A percentile compares a stretch with the other conserved stretches of the same genome.
These are phyloP conservation scores for Neurospora discreta DNA, from an alignment of 495 filamentous ascomycete species.

Conservation along the genomic window DNA sequence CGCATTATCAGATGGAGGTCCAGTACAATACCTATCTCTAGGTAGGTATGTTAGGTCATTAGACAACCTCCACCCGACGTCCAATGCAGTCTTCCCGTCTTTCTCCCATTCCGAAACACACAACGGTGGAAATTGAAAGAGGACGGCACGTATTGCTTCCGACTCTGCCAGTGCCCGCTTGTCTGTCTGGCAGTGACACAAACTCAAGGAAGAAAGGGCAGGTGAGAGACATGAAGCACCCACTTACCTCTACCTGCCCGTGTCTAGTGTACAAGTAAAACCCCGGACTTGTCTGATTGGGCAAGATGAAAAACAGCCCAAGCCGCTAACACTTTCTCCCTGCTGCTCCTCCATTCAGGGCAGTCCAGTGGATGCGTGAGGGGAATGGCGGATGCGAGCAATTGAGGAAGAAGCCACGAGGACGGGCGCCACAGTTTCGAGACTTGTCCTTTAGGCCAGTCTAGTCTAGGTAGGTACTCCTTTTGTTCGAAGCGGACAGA, in stretches of 20 bases:
- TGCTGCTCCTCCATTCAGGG: background rate
- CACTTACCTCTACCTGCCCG: no score
- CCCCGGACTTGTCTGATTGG: background rate
- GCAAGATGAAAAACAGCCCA: background rate
- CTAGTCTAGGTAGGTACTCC: no score
- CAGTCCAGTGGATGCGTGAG: background rate
- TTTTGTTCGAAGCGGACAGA: background rate
- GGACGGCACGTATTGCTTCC: background rate
- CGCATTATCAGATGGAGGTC: background rate
- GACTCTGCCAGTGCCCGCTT: background rate
- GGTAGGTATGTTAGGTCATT: background rate
- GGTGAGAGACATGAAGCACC: background rate
- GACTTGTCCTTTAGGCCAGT: no score
- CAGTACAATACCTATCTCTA: no score
- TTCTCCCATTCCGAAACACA: background rate
- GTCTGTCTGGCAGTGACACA: background rate
- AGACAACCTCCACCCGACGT: background rate
- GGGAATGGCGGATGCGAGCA: background rate
- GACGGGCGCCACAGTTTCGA: background rate
- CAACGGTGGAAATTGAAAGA: no score
- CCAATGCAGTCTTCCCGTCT: background rate
- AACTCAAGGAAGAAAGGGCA: background rate
- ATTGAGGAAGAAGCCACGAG: background rate
- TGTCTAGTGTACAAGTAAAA: no score
- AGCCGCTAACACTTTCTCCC: background rate